Base-by-base conservation (phyloP, 2,329 filamentous ascomycete genomes). In the Leptographium galeiforme region DNA sequence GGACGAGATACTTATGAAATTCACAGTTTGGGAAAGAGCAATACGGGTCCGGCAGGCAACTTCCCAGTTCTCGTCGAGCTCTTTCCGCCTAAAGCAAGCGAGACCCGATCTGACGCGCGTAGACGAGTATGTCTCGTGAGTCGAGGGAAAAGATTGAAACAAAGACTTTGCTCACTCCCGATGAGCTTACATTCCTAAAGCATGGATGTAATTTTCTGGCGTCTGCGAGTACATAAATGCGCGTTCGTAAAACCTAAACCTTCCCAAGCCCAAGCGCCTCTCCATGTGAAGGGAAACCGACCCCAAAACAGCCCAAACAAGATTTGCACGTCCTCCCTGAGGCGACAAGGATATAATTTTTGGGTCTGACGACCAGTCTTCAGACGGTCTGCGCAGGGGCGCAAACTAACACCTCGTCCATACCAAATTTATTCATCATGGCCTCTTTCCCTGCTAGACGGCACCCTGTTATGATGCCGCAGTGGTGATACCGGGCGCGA, bases 401-500 rank as follows among this genome's bases (percentile, higher is more conserved):
- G 25, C 25, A 25, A 25, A 25, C 25, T 5, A 25, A 25, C 25
- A 25, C 2, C 2, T 25, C 25, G 25, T 25, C 25, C 30, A 13
- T 30, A 12, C 14, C 8, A 7, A 8, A 33, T 12, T 14, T 60
- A 72, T 30, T 72, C 66, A 18, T 72, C 69, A 30, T 64, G 63
- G 54, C 63, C 64, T 56, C 70, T 63, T 55, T 67, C 66, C 54
- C 66, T 65, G 25, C 66, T 63, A 46, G 71, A 72, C 4, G 66
- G 65, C 1, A 56, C 59, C 40, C 61, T 66, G 57, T 48, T 67
- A 60, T 58, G 69, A 61, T 62, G 64, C 32, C 58, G 57, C 18
- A 75, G 60, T 59, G 74, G 74, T 38, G 71, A 75, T 19, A 64
- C 65, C 0, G 74, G 74, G n/a, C 73, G 64, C 30, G 73, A 76